Base-by-base conservation (phyloP, 2,329 filamentous ascomycete genomes). In the Penicillium sp. region DNA sequence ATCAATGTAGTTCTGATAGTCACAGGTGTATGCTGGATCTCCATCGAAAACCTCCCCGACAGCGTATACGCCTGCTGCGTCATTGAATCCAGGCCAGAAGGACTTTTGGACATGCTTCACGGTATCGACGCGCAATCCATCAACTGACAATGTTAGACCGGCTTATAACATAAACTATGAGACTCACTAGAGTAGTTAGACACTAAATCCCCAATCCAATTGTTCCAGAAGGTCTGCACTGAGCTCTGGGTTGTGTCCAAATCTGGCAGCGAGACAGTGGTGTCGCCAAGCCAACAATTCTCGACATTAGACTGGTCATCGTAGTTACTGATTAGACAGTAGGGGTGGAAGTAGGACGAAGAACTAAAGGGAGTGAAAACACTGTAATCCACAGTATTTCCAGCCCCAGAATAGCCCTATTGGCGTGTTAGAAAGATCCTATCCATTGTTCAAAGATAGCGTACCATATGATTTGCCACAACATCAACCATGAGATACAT, bases 401-500 rank as follows among this genome's bases (percentile, higher is more conserved):
- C 70, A n/a, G 75, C 70, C 23, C 83, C 82, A 35, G 75, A 70
- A 67, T 80, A 85, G 4, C 71, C 72, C 72, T 74, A 21, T 13
- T 12, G 7, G 2, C 1, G 8, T 15, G 19, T 21, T 73, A 66
- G 59, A 23, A 25, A 47, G 8, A 3, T 5, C n/a, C 4, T 62
- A 66, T 6, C 6, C 12, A 10, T 9, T 19, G 12, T 17, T 7
- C 13, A 9, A 9, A 27, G 2, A 45, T 5, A 9, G 17, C 36
- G 10, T 41, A 63, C 64, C 64, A 66, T 65, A 21, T 66, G 59
- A n/a, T 66, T 66, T n/a, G 64, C 57, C 3, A 86, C 83, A 1
- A 86, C 74, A 59, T 86, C 84, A 1, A 86, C 76, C 84, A 87
- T 87, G 33, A 86, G 72, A 62, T 83, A 84, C 83, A 86, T 87